phyloP scores from a whole-genome alignment of 108 stramenopile species.

The Chaetoceros muelleri region DNA sequence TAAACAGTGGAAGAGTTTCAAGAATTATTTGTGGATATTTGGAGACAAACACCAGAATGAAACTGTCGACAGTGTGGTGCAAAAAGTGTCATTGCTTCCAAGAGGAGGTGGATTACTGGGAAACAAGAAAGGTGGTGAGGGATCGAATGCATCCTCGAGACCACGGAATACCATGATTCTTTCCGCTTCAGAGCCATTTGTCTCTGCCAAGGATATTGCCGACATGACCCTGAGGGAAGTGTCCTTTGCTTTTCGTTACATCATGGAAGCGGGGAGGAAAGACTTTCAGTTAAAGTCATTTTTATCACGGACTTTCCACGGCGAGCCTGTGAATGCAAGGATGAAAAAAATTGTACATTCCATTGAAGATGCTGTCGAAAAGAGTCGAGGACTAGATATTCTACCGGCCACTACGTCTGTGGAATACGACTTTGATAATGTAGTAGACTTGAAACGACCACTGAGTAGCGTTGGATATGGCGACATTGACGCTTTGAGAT shows the following conservation, averaged over 20 bases:
- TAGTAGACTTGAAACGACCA: not conserved
- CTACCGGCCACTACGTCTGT: constrained; percentile 9
- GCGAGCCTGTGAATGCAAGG: constrained; percentile 10
- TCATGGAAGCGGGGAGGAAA: constrained; percentile 12
- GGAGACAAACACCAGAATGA: not conserved
- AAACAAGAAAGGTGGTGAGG: not conserved
- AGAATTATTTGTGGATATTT: constrained; percentile 4
- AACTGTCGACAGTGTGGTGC: not conserved
- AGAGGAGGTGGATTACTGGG: constrained; percentile 1
- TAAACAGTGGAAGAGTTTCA: constrained; percentile 21
- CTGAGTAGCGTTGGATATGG: too few species aligned
- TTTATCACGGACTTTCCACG: not conserved
- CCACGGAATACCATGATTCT: constrained; percentile 3
- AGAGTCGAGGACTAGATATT: constrained; percentile 29
- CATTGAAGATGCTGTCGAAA: constrained; percentile 18
- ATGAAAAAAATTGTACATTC: constrained; percentile 21
- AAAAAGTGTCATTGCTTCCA: not conserved
- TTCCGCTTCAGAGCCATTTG: constrained; percentile 32
- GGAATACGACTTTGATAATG: not conserved
- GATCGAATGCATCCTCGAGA: not conserved
- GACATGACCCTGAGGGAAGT: constrained; percentile 41
- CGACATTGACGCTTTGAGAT: constrained; percentile 46
- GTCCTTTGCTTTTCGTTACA: constrained; percentile 32
- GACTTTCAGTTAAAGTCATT: constrained; percentile 26
- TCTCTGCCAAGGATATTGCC: constrained; percentile 30